Base-by-base conservation (phyloP, 139 green algal genomes). In the Spirogloea muscicola region DNA sequence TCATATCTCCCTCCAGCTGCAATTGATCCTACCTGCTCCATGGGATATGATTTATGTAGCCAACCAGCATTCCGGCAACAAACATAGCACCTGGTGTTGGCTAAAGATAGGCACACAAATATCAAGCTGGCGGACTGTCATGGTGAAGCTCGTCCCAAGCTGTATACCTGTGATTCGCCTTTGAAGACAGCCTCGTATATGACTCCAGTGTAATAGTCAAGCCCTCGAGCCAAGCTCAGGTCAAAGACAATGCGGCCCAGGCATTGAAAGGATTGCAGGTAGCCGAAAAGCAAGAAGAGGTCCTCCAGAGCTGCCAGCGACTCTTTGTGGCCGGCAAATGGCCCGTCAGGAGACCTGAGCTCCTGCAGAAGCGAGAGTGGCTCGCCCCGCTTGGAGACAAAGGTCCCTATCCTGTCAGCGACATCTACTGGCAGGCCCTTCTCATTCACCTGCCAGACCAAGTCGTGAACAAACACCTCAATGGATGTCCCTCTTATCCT, bases 131-230 rank as follows among this genome's bases (percentile, higher is more conserved):
- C n/a, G n/a, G n/a, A n/a, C n/a, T n/a, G n/a, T n/a, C n/a, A n/a
- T n/a, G n/a, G n/a, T n/a, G n/a, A n/a, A n/a, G n/a, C n/a, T n/a
- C n/a, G 10, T 16, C 43, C 43, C 43, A 52, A n/a, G 13, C n/a
- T n/a, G n/a, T n/a, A n/a, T n/a, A n/a, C n/a, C n/a, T n/a, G n/a
- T n/a, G n/a, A n/a, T 29, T 68, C 86, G 4, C 88, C 92, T 69
- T 88, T 77, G 25, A 97, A 86, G 52, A 97, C 88, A 0, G 90
- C 93, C 79, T 98, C 93, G 68, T 97, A 98, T 69, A 98, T 98
- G 37, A 98, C 85, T 0, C 93, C 93, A 0, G 92, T 96, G 88
- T 97, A 97, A 83, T 97, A 97, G 79, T 97, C 92, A 79, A 97
- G 88, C 6, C 92, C 92, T 13, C 92, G 80, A 0, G 91, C 91